Percentiles rank a stretch among this genome's conserved stretches.
These are phyloP conservation scores for Ehretia macrophylla DNA, from an alignment of 257 asterid species.

Conservation along the genomic window DNA sequence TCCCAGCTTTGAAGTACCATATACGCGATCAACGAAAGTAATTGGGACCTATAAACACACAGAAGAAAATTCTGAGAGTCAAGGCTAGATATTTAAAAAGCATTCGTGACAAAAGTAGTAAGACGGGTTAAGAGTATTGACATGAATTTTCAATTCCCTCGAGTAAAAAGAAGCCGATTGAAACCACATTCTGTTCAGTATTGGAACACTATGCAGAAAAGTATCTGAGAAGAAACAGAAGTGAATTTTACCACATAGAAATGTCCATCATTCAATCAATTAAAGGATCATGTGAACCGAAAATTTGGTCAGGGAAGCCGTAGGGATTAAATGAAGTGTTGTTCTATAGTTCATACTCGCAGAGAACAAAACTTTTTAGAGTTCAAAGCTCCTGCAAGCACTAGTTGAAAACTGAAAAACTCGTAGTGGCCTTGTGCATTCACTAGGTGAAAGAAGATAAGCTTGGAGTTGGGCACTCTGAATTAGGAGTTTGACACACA, in stretches of 20 bases:
- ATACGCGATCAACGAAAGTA: conserved; percentile 91
- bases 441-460: too few species aligned
- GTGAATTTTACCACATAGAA: background rate
- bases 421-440: too few species aligned
- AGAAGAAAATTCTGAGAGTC: background rate
- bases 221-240: background rate
- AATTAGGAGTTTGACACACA: too few species aligned
- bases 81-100: conserved; percentile 4
- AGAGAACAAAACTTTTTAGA: too few species aligned
- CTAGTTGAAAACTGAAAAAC: too few species aligned
- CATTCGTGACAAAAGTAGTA: too few species aligned
- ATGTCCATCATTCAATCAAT: too few species aligned
- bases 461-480: too few species aligned
- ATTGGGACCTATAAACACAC: conserved; percentile 67
- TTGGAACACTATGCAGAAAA: background rate
- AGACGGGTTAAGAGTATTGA: background rate
- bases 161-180: background rate
- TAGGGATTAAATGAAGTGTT: too few species aligned
- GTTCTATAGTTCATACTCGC: too few species aligned
- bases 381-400: too few species aligned
- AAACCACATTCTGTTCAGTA: background rate
- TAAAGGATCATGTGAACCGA: too few species aligned
- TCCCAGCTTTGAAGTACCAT: conserved; percentile 90
- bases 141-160: background rate
- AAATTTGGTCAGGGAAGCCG: background rate